phyloP scores from a whole-genome alignment of 2,329 filamentous ascomycete species.

The Aspergillus fischeri region DNA sequence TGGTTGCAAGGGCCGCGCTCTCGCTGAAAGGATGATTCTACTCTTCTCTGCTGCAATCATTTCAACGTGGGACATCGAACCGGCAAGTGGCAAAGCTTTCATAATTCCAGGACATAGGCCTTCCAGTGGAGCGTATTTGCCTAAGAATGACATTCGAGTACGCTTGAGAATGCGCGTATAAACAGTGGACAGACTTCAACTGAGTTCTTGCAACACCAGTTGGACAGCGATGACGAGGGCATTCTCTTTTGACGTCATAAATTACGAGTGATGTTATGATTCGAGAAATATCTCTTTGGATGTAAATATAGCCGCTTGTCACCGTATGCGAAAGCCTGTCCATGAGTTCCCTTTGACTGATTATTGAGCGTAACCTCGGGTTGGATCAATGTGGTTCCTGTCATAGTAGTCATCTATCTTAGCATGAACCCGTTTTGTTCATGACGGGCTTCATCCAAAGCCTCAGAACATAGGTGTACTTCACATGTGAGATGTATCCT shows the following conservation, averaged over 20 bases:
- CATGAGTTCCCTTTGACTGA: neutral
- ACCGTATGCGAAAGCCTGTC: neutral
- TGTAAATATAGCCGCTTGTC: neutral
- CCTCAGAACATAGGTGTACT: neutral
- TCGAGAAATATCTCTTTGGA: neutral
- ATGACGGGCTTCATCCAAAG: neutral
- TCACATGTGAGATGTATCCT: neutral
- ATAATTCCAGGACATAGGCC: constrained; percentile 48
- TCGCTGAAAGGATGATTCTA: constrained; percentile 50
- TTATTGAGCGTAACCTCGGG: neutral
- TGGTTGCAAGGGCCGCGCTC: constrained; percentile 49
- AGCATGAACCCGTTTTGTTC: no score
- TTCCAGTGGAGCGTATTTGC: constrained; percentile 49
- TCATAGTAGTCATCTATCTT: neutral
- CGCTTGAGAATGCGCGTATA: constrained; percentile 46
- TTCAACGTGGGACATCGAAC: constrained; percentile 54
- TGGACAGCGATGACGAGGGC: neutral
- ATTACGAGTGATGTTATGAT: neutral
- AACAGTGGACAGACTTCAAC: neutral
- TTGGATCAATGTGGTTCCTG: neutral
- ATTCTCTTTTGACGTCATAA: no score
- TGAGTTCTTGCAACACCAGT: neutral
- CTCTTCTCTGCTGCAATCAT: constrained; percentile 51
- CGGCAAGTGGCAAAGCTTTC: constrained; percentile 44
- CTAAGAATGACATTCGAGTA: constrained; percentile 51